Percentiles rank a stretch among this genome's conserved stretches.
Evolutionary conservation across 108 stramenopile genomes (phyloP).

Genomic region (Skeletonema potamos): DNA sequence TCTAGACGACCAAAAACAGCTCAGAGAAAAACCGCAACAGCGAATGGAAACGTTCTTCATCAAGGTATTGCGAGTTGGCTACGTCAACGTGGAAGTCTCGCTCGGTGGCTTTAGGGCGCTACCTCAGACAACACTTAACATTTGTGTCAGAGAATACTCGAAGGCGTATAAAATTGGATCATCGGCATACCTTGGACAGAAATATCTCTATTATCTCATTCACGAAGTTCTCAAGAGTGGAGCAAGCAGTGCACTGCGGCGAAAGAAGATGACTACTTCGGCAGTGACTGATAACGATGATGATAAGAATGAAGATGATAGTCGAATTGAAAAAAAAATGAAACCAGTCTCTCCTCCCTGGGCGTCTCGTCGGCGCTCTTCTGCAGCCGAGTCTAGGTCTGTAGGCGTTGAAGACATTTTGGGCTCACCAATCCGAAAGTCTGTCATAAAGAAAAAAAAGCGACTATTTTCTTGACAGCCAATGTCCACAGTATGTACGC

Average conservation of each 20-base stretch:
- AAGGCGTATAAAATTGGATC: slow-evolving; percentile 50
- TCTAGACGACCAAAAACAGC: not conserved
- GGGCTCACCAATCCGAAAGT: not conserved
- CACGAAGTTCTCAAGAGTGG: slow-evolving; percentile 54
- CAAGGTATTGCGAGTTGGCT: slow-evolving; percentile 52
- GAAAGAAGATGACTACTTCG: slow-evolving; percentile 31
- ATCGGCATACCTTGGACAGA: slow-evolving; percentile 32
- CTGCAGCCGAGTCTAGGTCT: not conserved
- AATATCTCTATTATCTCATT: slow-evolving; percentile 45
- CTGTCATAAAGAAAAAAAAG: not conserved
- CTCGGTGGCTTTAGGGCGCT: slow-evolving; percentile 43
- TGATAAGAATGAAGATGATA: not conserved
- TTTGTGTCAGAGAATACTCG: slow-evolving; percentile 45
- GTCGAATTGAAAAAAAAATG: not conserved
- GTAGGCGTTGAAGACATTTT: not conserved
- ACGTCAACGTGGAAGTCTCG: slow-evolving; percentile 43
- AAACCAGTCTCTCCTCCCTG: slow-evolving; percentile 5
- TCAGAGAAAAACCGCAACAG: not conserved
- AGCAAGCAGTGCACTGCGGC: slow-evolving; percentile 46
- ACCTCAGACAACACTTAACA: slow-evolving; percentile 28
- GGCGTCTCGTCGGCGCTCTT: not conserved
- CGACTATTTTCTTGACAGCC: not conserved
- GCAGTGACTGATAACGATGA: not conserved
- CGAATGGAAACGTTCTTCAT: slow-evolving; percentile 38
- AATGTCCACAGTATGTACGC: too few relatives aligned